Percentiles rank a stretch among this genome's conserved stretches.
phyloP scores from a whole-genome alignment of 495 filamentous ascomycete genomes.

The Aspergillus baeticus region DNA sequence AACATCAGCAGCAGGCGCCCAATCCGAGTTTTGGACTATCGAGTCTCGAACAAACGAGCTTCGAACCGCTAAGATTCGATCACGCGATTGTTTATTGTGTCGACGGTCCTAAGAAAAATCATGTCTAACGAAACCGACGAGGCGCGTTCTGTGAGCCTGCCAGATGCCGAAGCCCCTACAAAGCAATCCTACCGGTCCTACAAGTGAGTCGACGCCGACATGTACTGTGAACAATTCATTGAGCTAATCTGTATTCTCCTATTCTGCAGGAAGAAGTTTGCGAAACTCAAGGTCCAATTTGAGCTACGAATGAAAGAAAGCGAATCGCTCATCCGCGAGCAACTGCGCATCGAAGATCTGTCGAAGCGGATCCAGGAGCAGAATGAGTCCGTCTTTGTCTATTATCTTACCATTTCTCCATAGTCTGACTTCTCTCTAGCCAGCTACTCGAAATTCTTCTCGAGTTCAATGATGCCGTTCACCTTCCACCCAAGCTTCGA shows the following conservation, averaged over 20 bases:
- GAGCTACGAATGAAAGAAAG: constrained; percentile 79
- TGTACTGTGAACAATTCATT: not conserved
- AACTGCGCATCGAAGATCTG: constrained; percentile 72
- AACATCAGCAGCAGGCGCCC: not conserved
- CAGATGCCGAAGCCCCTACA: constrained; percentile 34
- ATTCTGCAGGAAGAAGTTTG: constrained; percentile 87
- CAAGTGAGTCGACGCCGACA: constrained; percentile 30
- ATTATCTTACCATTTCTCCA: not conserved
- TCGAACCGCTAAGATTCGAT: not conserved
- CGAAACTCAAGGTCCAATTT: constrained; percentile 85
- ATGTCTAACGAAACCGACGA: constrained; percentile 37
- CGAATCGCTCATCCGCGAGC: constrained; percentile 72
- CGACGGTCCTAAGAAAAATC: not conserved
- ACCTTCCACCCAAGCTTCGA: constrained; percentile 71
- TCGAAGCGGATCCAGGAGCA: constrained; percentile 79
- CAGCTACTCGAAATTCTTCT: constrained; percentile 80
- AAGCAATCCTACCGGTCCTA: constrained; percentile 44
- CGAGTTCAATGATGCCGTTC: constrained; percentile 77
- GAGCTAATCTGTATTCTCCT: constrained; percentile 26
- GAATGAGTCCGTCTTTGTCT: constrained; percentile 63
- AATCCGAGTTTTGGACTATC: not conserved
- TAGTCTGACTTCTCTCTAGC: constrained; percentile 32
- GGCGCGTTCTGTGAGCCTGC: constrained; percentile 24
- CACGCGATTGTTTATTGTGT: not conserved
- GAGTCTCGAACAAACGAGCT: not conserved